These are phyloP conservation scores for Teunomyces lycoperdinae DNA, from an alignment of 805 yeast genomes.

Conservation along the genomic window DNA sequence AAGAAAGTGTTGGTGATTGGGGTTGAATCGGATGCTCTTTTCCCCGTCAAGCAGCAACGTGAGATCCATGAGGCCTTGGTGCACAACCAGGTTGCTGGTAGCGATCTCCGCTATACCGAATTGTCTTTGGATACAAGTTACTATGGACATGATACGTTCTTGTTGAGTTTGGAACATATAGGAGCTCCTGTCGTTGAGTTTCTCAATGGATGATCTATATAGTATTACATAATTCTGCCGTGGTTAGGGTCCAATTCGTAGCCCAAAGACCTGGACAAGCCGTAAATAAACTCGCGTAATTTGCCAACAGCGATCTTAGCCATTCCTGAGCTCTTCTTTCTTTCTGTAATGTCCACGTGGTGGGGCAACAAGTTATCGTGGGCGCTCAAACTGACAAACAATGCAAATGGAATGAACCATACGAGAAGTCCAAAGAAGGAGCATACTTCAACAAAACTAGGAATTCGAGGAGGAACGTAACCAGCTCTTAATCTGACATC, in stretches of 20 bases:
- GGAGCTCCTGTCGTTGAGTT: slow-evolving; percentile 74
- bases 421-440: slow-evolving; percentile 91
- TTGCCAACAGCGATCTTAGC: slow-evolving; percentile 64
- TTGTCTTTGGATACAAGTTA: slow-evolving; percentile 72
- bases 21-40: slow-evolving; percentile 87
- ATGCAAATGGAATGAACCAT: slow-evolving; percentile 91
- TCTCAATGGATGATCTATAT: slow-evolving; percentile 23
- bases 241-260: slow-evolving; percentile 51
- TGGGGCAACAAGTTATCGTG: slow-evolving; percentile 84
- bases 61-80: slow-evolving; percentile 67
- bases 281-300: slow-evolving; percentile 46
- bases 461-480: slow-evolving; percentile 64
- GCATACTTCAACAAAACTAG: slow-evolving; percentile 86
- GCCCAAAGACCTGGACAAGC: slow-evolving; percentile 56
- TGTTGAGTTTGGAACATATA: slow-evolving; percentile 73
- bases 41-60: slow-evolving; percentile 93
- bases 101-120: slow-evolving; percentile 59
- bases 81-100: slow-evolving; percentile 21
- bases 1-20: slow-evolving; percentile 78
- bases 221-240: slow-evolving; percentile 43
- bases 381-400: slow-evolving; percentile 89
- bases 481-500: slow-evolving; percentile 55
- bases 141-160: slow-evolving; percentile 90
- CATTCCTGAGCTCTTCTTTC: slow-evolving; percentile 48
- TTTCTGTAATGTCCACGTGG: slow-evolving; percentile 27